Conservation (phyloP, 768 basidiomycete genomes). For the Obba rivulosa region DNA sequence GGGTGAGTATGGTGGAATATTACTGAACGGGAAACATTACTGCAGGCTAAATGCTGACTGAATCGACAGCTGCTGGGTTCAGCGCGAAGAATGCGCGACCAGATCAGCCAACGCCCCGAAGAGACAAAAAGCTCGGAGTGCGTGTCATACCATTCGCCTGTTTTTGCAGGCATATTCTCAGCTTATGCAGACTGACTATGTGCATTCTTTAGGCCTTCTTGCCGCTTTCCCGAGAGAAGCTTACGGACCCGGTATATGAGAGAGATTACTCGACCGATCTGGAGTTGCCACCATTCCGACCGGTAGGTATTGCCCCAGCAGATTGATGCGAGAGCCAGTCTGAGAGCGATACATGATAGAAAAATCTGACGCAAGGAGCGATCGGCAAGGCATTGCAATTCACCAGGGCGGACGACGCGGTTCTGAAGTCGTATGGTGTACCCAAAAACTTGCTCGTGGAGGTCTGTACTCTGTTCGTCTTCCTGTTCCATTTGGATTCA, state of each 20-base stretch:
- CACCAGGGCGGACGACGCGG: constrained; percentile 37
- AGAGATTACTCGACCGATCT: no score
- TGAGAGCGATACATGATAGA: constrained; percentile 15
- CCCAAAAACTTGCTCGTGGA: constrained; percentile 68
- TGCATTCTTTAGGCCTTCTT: neutral
- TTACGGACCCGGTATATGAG: no score
- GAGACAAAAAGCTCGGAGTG: no score
- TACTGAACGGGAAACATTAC: no score
- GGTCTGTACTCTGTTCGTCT: constrained; percentile 33
- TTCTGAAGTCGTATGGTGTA: constrained; percentile 63
- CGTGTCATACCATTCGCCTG: no score
- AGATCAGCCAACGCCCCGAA: no score
- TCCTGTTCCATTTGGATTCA: constrained; percentile 3
- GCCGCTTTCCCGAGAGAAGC: no score
- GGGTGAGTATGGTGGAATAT: no score
- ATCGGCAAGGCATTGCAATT: constrained; percentile 46
- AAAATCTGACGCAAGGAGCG: constrained; percentile 29
- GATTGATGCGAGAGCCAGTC: neutral
- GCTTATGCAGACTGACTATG: neutral
- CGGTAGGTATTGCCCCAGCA: neutral
- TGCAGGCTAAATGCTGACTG: no score
- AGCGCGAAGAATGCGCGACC: no score
- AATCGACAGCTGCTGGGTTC: no score
- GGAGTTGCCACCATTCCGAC: neutral
- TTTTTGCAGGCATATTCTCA: no score